A percentile compares a stretch with the other conserved stretches of the same genome.
Conservation (phyloP, 2,329 filamentous ascomycete species). For the Stemphylium vesicarium region DNA sequence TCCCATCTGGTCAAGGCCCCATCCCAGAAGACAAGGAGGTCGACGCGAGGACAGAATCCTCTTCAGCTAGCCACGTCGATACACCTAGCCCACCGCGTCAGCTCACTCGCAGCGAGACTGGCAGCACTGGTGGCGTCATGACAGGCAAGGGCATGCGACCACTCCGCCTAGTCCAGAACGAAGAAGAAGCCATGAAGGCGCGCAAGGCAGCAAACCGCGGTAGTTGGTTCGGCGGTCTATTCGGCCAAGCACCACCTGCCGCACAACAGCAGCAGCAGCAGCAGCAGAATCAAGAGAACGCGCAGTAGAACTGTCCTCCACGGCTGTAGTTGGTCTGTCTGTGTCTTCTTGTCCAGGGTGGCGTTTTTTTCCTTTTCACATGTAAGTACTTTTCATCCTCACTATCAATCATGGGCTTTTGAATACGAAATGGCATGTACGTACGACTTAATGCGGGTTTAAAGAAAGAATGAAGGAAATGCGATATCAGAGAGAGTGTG, state of each 20-base stretch:
- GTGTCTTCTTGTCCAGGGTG: not conserved
- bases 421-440: slow-evolving; percentile 10
- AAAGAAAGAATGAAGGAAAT: not conserved
- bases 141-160: slow-evolving; percentile 76
- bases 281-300: slow-evolving; percentile 1
- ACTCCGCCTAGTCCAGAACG: slow-evolving; percentile 83
- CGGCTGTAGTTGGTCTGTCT: not conserved
- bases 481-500: not conserved
- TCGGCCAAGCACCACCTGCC: slow-evolving; percentile 43
- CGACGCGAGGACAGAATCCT: slow-evolving; percentile 31
- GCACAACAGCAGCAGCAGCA: slow-evolving; percentile 13
- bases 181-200: slow-evolving; percentile 47
- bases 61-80: slow-evolving; percentile 40
- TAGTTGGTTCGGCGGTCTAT: slow-evolving; percentile 57
- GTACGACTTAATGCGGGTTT: slow-evolving; percentile 14
- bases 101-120: slow-evolving; percentile 57
- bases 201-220: slow-evolving; percentile 54
- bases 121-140: slow-evolving; percentile 51
- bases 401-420: slow-evolving; percentile 1
- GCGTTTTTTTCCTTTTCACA: not conserved
- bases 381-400: slow-evolving; percentile 12
- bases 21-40: slow-evolving; percentile 44
- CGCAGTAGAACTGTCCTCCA: slow-evolving; percentile 9
- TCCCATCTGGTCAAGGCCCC: slow-evolving; percentile 43
- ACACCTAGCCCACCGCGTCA: slow-evolving; percentile 60